Evolutionary conservation across 2,329 filamentous ascomycete species (phyloP), one percentile per base, ranked within the genome.

Genomic region (Blastomyces parvus): DNA sequence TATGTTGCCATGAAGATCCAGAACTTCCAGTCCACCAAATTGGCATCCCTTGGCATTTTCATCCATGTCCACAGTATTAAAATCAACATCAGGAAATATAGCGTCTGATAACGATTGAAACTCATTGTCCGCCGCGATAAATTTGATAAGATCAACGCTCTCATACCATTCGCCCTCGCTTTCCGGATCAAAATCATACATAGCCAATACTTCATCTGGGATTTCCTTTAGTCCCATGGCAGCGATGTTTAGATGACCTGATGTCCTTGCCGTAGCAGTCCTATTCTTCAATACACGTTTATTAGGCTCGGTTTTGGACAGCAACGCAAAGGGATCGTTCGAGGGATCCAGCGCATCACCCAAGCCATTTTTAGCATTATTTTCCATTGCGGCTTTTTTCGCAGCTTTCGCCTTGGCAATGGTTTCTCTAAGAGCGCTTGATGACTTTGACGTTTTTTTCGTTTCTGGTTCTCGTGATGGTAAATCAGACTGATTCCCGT

Each of bases 371-470:
- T 69, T 65, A 22, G 69, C 64, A 25, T 67, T 71, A 64, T 71
- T 76, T 62, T 71, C 70, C 61, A 66, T 71, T 4, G 74, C 73
- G 13, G 84, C 86, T 66, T 86, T 84, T 63, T 85, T 88, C 2
- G 91, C 89, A 2, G 91, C 91, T 72, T 93, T 96, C 0, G 94
- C 93, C 69, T 92, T 93, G 46, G 92, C 91, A 66, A 97, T 97
- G 62, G 94, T 92, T 60, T 97, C 91, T 42, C 94, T 86, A 17
- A 99, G 78, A 0, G 91, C 87, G 19, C 84, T 80, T 0, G 93
- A 97, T 0, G 91, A 91, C 69, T 89, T 94, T 6, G 79, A 76
- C 0, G 74, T 74, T 64, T 79, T 83, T 44, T 75, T 73, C 17
- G 74, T 70, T 63, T 78, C 76, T 27, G 61, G 60, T 55, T 73